Base-by-base conservation (phyloP, 768 basidiomycete genomes). In the Boletellus emodensis region DNA sequence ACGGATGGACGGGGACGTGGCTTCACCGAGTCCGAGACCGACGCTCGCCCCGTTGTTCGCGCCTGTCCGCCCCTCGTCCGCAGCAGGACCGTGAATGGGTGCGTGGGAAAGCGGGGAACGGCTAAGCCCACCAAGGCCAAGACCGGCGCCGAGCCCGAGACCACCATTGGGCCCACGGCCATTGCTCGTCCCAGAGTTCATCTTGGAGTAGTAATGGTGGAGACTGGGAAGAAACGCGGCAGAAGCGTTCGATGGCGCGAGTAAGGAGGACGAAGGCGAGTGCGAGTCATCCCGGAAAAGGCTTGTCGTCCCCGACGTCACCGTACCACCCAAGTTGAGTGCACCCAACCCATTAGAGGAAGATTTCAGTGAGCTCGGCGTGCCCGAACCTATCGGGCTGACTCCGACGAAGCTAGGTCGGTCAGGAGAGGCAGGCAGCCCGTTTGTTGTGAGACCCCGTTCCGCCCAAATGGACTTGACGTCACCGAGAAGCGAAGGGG, bases 391-490 rank as follows among this genome's bases (percentile, higher is more conserved):
- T 17, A 70, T 62, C 11, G 56, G 54, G 1, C 53, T 61, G 1
- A 66, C 51, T 0, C 24, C 24, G 24, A 50, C 61, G 40, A 68
- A 61, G 26, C 40, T 49, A 24, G 60, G 55, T 38, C 61, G 56
- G 40, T 75, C 55, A 49, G 77, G 60, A 54, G 80, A 64, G 46
- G 72, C 63, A 55, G 78, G 41, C 32, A 71, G 30, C 9, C 66
- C 55, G 10, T 65, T 69, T 22, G 52, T 56, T 3, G 63, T 51
- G 28, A 62, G 56, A 18, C 73, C 70, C 14, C 73, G 75, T 39
- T 87, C 86, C 0, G 84, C 76, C 93, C 93, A 95, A 17, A 94
- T 87, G 14, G 84, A 85, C 46, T 80, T 80, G 53, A 90, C 80
- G 51, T 90, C 86, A 20, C 86, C 83, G 14, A 92, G 68, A 10